A percentile compares a stretch with the other conserved stretches of the same genome.
phyloP scores from a whole-genome alignment of 23 red algal species.

The Agarophyton chilense region DNA sequence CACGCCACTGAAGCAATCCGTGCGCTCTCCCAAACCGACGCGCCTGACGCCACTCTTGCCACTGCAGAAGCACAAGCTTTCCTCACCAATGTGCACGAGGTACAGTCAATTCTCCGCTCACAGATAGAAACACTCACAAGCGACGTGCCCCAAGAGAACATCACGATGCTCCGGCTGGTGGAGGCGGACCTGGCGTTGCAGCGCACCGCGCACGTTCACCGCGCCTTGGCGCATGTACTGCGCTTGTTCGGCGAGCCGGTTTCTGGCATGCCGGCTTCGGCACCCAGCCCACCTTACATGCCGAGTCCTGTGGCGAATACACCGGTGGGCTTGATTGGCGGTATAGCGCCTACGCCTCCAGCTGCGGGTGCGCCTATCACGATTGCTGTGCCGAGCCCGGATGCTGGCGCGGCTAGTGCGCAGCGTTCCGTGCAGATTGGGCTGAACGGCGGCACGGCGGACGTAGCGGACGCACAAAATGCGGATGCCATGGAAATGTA shows the following conservation, averaged over 20 bases:
- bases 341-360: conserved; percentile 34
- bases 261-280: conserved; percentile 19
- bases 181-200: conserved; percentile 65
- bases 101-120: conserved; percentile 41
- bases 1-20: conserved; percentile 39
- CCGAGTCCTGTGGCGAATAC: conserved; percentile 51
- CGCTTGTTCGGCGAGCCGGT: conserved; percentile 16
- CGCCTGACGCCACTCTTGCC: conserved; percentile 6
- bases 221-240: conserved; percentile 22
- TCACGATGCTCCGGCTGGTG: conserved; percentile 21
- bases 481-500: conserved; percentile 26
- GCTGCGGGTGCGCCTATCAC: conserved; percentile 48
- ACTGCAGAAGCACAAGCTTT: conserved; percentile 9
- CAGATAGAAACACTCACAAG: conserved; percentile 16
- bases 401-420: background rate
- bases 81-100: conserved; percentile 33
- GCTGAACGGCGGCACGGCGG: conserved; percentile 13
- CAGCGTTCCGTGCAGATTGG: conserved; percentile 27
- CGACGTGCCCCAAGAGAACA: conserved; percentile 50
- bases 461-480: background rate
- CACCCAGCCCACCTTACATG: conserved; percentile 43
- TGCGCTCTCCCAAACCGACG: conserved; percentile 23
- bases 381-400: conserved; percentile 61
- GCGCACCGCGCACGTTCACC: conserved; percentile 54
- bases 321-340: conserved; percentile 20